These are phyloP conservation scores for Globisporangium recalcitrans DNA, from an alignment of 352 stramenopile genomes.

Conservation along the genomic window DNA sequence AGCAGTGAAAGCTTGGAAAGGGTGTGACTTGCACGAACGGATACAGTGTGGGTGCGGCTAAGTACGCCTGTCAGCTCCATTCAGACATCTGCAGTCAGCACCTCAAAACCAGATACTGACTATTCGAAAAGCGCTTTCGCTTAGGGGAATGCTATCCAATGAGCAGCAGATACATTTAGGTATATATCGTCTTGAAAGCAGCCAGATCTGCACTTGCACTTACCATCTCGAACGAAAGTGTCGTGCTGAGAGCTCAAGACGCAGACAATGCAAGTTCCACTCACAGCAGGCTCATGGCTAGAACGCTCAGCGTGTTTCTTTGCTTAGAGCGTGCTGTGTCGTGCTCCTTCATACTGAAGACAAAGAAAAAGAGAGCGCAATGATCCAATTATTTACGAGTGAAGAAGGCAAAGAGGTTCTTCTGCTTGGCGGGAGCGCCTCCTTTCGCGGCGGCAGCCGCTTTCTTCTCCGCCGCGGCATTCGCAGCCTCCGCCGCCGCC, in stretches of 20 bases:
- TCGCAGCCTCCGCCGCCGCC: constrained; percentile 29
- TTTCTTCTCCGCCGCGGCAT: constrained; percentile 39
- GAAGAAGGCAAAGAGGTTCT: constrained; percentile 70
- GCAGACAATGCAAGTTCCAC: too few species aligned
- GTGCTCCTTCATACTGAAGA: not conserved
- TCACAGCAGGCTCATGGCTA: not conserved
- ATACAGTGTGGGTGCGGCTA: not conserved
- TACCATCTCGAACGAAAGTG: not conserved
- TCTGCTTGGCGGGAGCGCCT: constrained; percentile 50
- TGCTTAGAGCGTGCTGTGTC: too few species aligned
- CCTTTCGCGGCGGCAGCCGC: constrained; percentile 47
- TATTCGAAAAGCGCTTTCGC: not conserved
- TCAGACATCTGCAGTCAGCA: not conserved
- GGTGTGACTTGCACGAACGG: not conserved
- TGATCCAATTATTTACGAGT: constrained; percentile 20
- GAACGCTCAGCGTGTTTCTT: not conserved
- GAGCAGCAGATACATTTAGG: not conserved
- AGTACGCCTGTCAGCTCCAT: constrained; percentile 8
- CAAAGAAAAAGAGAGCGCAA: not conserved
- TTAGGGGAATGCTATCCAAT: not conserved
- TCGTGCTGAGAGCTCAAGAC: not conserved
- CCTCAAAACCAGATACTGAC: not conserved
- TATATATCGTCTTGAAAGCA: not conserved
- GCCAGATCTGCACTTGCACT: not conserved
- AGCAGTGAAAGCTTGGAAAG: constrained; percentile 8